Conservation (phyloP, 805 yeast species). For the Debaryomyces castellii region DNA sequence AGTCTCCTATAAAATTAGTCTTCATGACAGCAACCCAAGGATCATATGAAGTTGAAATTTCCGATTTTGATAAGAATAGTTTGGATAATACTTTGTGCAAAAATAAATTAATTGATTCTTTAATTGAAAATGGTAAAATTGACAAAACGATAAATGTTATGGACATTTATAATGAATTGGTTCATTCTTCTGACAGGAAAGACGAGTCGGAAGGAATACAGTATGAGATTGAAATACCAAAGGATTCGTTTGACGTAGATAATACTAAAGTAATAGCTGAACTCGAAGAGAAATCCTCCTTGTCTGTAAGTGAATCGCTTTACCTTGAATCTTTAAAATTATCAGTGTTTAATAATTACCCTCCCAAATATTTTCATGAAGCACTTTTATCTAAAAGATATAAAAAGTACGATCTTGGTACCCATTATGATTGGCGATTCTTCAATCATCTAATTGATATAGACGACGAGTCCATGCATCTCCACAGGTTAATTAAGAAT, state of each 20-base stretch:
- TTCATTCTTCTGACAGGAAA: constrained; percentile 8
- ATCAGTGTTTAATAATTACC: constrained; percentile 14
- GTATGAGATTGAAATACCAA: constrained; percentile 15
- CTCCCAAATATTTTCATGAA: constrained; percentile 32
- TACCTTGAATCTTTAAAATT: constrained; percentile 18
- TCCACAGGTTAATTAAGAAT: constrained; percentile 52
- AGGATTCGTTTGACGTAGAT: constrained; percentile 24
- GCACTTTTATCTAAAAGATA: constrained; percentile 17
- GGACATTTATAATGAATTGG: constrained; percentile 13
- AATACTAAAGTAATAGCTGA: constrained; percentile 12
- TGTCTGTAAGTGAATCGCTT: constrained; percentile 10
- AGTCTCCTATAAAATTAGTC: constrained; percentile 28
- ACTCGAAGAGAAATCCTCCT: constrained; percentile 7
- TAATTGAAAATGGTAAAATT: not conserved
- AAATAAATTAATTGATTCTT: constrained; percentile 19
- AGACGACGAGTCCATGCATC: constrained; percentile 31
- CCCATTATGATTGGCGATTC: constrained; percentile 42
- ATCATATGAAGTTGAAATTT: constrained; percentile 21
- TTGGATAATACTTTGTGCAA: constrained; percentile 17
- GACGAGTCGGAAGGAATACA: constrained; percentile 2
- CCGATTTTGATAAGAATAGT: constrained; percentile 12
- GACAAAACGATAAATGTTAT: constrained; percentile 5
- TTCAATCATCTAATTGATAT: constrained; percentile 26
- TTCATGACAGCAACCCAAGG: constrained; percentile 23
- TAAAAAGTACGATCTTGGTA: constrained; percentile 21